phyloP scores from a whole-genome alignment of 495 filamentous ascomycete genomes.

The Podospora anserina region DNA sequence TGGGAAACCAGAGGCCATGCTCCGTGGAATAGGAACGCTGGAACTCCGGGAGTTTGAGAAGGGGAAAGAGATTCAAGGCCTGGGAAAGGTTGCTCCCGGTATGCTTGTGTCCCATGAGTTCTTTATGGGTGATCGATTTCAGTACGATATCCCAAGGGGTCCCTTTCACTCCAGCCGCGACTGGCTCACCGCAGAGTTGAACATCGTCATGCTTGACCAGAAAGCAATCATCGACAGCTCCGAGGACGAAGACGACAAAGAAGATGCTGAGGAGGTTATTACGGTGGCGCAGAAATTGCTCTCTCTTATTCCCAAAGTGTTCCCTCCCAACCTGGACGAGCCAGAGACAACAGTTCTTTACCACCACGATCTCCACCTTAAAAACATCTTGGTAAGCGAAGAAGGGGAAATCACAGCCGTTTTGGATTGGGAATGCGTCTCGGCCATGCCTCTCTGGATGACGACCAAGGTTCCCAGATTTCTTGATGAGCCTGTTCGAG shows the following conservation, averaged over 20 bases:
- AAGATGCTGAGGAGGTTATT: constrained; percentile 18
- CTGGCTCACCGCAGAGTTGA: constrained; percentile 17
- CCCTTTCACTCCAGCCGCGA: constrained; percentile 25
- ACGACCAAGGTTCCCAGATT: constrained; percentile 45
- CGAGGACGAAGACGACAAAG: constrained; percentile 23
- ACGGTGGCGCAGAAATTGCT: constrained; percentile 17
- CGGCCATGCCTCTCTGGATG: constrained; percentile 45
- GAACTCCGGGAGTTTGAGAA: neutral
- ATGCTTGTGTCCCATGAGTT: constrained; percentile 19
- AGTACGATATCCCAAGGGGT: constrained; percentile 22
- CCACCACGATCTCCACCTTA: constrained; percentile 44
- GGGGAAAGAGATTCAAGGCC: neutral
- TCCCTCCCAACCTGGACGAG: constrained; percentile 6
- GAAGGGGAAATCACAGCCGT: constrained; percentile 43
- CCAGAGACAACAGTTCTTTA: constrained; percentile 36
- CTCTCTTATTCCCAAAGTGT: constrained; percentile 21
- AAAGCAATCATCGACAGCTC: constrained; percentile 5
- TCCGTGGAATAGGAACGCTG: constrained; percentile 34
- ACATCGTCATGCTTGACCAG: constrained; percentile 19
- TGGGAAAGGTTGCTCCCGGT: constrained; percentile 8
- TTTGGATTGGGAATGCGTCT: constrained; percentile 53
- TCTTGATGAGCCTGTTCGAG: constrained; percentile 28
- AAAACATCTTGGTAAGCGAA: constrained; percentile 50
- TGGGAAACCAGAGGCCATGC: constrained; percentile 23
- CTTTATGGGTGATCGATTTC: constrained; percentile 22